These are phyloP conservation scores for Corynascus novoguineensis DNA, from an alignment of 495 filamentous ascomycete genomes.

Conservation along the genomic window DNA sequence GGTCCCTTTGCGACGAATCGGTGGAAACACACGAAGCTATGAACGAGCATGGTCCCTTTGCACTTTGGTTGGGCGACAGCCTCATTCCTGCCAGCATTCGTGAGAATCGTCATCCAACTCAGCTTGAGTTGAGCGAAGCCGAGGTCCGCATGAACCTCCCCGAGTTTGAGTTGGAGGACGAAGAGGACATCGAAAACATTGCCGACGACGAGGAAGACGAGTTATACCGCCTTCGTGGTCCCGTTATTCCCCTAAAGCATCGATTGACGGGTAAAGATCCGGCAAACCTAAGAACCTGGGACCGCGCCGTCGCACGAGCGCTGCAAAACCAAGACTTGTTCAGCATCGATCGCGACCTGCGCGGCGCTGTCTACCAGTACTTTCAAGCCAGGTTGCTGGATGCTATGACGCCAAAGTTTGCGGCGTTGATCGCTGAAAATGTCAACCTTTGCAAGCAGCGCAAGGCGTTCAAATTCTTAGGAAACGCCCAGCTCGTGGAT, in stretches of 20 bases:
- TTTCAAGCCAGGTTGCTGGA: slow-evolving; percentile 34
- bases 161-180: slow-evolving; percentile 36
- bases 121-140: slow-evolving; percentile 27
- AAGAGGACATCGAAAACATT: slow-evolving; percentile 35
- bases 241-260: slow-evolving; percentile 28
- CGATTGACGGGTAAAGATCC: slow-evolving; percentile 34
- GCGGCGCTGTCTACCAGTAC: slow-evolving; percentile 39
- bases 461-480: slow-evolving; percentile 30
- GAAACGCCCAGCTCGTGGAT: slow-evolving; percentile 29
- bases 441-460: slow-evolving; percentile 28
- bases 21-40: slow-evolving; percentile 42
- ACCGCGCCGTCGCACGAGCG: slow-evolving; percentile 6
- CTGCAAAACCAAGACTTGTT: slow-evolving; percentile 29
- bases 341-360: slow-evolving; percentile 25
- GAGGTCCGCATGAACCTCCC: slow-evolving; percentile 19
- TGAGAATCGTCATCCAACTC: slow-evolving; percentile 15
- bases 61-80: slow-evolving; percentile 56
- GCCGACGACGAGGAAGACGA: slow-evolving; percentile 38
- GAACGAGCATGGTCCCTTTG: slow-evolving; percentile 45
- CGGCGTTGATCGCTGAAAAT: slow-evolving; percentile 25
- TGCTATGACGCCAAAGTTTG: slow-evolving; percentile 21
- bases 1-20: slow-evolving; percentile 53
- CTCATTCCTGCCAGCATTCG: slow-evolving; percentile 27
- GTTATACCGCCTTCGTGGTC: slow-evolving; percentile 33
- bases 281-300: slow-evolving; percentile 12